phyloP scores from a whole-genome alignment of 495 filamentous ascomycete species.

The Parmelia sp. region DNA sequence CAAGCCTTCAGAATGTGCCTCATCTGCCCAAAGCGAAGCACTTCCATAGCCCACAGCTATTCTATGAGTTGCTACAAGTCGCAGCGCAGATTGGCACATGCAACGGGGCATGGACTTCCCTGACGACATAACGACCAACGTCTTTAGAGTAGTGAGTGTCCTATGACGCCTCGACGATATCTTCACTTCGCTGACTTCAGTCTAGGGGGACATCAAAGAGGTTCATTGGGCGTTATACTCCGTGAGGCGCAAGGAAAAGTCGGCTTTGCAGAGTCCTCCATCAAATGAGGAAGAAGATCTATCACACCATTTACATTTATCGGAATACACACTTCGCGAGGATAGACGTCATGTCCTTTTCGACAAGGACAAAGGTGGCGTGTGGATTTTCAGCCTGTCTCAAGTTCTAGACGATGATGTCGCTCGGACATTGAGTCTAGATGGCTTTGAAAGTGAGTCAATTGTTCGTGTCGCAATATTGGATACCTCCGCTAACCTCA shows the following conservation, averaged over 20 bases:
- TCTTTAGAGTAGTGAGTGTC: constrained; percentile 26
- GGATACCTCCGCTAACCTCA: not conserved
- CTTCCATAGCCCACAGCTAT: constrained; percentile 6
- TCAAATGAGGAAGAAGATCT: not conserved
- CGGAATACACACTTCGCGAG: constrained; percentile 8
- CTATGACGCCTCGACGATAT: not conserved
- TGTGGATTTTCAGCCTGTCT: constrained; percentile 22
- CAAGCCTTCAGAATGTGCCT: constrained; percentile 20
- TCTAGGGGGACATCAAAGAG: constrained; percentile 18
- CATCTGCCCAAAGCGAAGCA: constrained; percentile 9
- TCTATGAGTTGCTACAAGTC: constrained; percentile 20
- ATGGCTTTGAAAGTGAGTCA: constrained; percentile 2
- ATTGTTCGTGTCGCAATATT: not conserved
- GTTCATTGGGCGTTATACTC: constrained; percentile 19
- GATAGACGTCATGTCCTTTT: constrained; percentile 8
- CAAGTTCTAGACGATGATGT: constrained; percentile 4
- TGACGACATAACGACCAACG: constrained; percentile 25
- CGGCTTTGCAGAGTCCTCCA: not conserved
- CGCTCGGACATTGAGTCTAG: not conserved
- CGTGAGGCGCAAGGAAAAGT: not conserved
- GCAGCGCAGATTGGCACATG: constrained; percentile 16
- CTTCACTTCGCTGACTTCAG: not conserved
- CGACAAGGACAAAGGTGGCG: constrained; percentile 12
- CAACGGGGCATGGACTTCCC: constrained; percentile 24
- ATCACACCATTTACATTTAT: not conserved